Percentiles rank a stretch among this genome's conserved stretches.
Conservation (phyloP, 495 filamentous ascomycete genomes). For the Xylaria flabelliformis region DNA sequence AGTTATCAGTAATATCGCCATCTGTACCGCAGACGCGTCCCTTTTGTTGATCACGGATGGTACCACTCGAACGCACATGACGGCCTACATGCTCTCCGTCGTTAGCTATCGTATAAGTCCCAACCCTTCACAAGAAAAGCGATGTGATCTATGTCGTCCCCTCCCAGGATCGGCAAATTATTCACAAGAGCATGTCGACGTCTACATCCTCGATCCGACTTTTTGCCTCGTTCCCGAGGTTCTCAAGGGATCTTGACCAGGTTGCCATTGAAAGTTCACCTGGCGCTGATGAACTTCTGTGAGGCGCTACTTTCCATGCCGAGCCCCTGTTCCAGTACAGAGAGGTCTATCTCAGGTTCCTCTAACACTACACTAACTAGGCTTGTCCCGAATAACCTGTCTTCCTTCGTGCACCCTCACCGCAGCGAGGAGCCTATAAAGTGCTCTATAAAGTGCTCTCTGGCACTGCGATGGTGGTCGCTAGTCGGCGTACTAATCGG, state of each 20-base stretch:
- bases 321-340: no score
- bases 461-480: no score
- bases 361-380: background rate
- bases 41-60: background rate
- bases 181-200: conserved; percentile 83
- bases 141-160: conserved; percentile 68
- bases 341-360: background rate
- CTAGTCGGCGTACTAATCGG: background rate
- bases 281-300: conserved; percentile 82
- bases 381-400: background rate
- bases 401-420: background rate
- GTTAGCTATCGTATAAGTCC: conserved; percentile 15
- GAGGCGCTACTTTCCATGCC: conserved; percentile 56
- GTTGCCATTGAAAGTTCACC: conserved; percentile 74
- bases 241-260: conserved; percentile 74
- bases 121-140: conserved; percentile 1
- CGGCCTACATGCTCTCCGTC: background rate
- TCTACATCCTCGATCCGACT: conserved; percentile 93
- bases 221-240: conserved; percentile 99
- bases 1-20: background rate
- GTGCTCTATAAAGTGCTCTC: background rate
- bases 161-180: conserved; percentile 89
- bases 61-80: background rate
- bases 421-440: background rate
- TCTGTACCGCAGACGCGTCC: background rate